These are phyloP conservation scores for Vitis hybrid DNA, from an alignment of 177 flowering plant genomes.

Conservation along the genomic window DNA sequence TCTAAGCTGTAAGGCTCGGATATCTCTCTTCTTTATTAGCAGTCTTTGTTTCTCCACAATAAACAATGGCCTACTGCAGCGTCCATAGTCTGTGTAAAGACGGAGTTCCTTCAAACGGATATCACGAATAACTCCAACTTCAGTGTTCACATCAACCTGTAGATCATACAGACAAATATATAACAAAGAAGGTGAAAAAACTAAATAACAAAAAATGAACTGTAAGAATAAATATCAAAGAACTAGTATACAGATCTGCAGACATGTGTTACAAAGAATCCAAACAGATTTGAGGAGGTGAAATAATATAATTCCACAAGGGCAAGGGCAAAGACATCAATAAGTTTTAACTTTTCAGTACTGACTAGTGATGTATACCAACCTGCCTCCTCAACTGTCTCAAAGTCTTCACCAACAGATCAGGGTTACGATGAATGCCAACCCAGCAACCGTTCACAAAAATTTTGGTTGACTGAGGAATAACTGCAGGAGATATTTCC, in stretches of 20 bases:
- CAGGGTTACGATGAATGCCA: conserved; percentile 98
- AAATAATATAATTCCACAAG: too few relatives aligned
- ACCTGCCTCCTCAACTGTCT: conserved; percentile 85
- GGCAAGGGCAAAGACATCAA: background rate
- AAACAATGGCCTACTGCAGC: conserved; percentile 97
- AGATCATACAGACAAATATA: conserved; percentile 1
- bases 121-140: conserved; percentile 96
- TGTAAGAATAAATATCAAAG: background rate
- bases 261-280: too few relatives aligned
- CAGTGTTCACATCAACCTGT: conserved; percentile 97
- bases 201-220: too few relatives aligned
- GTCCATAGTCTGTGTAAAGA: conserved; percentile 96
- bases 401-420: conserved; percentile 83
- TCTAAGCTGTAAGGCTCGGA: conserved; percentile 78
- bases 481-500: conserved; percentile 99
- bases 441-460: conserved; percentile 99
- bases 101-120: conserved; percentile 83
- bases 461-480: conserved; percentile 92
- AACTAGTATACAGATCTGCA: too few relatives aligned
- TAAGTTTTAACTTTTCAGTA: too few relatives aligned
- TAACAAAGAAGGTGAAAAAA: too few relatives aligned
- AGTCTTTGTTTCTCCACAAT: conserved; percentile 91
- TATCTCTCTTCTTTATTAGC: conserved; percentile 84
- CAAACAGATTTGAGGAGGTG: too few relatives aligned
- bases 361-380: conserved; percentile 6